phyloP scores from a whole-genome alignment of 768 basidiomycete species.

The Suillus bovinus region DNA sequence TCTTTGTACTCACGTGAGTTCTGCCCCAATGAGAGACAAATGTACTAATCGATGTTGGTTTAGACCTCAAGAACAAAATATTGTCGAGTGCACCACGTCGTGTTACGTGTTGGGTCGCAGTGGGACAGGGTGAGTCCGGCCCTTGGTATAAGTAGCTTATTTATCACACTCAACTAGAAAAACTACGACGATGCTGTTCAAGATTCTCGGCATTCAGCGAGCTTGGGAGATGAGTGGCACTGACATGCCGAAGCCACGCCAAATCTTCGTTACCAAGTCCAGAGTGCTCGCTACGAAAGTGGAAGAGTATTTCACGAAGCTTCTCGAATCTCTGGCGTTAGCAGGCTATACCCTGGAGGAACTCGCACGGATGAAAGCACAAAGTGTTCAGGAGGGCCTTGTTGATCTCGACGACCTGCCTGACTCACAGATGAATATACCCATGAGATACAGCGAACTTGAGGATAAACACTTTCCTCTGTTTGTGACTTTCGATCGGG shows the following conservation, averaged over 20 bases:
- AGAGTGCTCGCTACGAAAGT: constrained; percentile 61
- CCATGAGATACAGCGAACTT: constrained; percentile 53
- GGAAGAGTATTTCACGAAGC: constrained; percentile 60
- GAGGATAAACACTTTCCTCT: constrained; percentile 65
- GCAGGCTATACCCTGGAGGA: constrained; percentile 39
- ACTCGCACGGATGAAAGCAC: constrained; percentile 31
- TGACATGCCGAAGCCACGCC: constrained; percentile 51
- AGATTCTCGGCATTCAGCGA: constrained; percentile 69
- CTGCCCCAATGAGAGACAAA: background rate
- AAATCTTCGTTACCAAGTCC: constrained; percentile 75
- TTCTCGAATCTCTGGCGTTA: constrained; percentile 45
- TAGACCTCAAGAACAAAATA: constrained; percentile 50
- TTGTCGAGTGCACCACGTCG: constrained; percentile 60
- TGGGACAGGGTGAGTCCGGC: constrained; percentile 60
- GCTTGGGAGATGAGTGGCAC: constrained; percentile 42
- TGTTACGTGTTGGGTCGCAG: constrained; percentile 72
- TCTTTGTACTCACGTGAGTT: constrained; percentile 28
- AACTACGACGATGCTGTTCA: constrained; percentile 77
- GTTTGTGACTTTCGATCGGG: constrained; percentile 66
- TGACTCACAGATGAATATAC: constrained; percentile 30
- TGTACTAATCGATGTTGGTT: constrained; percentile 16
- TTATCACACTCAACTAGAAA: constrained; percentile 42
- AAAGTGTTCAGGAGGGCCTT: constrained; percentile 27
- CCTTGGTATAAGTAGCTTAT: background rate
- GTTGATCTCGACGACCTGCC: constrained; percentile 40